Base-by-base conservation (phyloP, 2,329 filamentous ascomycete genomes). In the Ophiostoma pallidulum region DNA sequence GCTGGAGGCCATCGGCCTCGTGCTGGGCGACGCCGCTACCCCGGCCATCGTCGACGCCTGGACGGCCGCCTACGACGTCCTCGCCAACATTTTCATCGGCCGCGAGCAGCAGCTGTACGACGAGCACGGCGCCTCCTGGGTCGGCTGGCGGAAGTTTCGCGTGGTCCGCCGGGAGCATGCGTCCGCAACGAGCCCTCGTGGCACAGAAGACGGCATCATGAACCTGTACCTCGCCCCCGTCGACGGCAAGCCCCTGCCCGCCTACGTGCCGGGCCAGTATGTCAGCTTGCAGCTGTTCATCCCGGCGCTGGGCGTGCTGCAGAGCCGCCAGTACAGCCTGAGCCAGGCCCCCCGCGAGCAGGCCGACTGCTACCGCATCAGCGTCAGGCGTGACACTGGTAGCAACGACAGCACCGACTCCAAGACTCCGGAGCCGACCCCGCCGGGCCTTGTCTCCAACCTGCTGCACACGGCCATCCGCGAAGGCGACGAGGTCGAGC, bases 311-410 rank as follows among this genome's bases (percentile, higher is more conserved):
- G 74, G 75, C n/a, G 71, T 82, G 55, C 65, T 72, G 49, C 86
- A 91, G 63, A 78, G 79, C 49, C 69, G 86, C 47, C 86, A 91
- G 67, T 91, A 88, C 68, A 85, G 80, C 40, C 69, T 91, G 48
- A 84, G 78, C 58, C 79, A 85, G 56, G 70, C 66, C 3, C 69
- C 71, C 4, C 54, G 55, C 20, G 56, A 55, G n/a, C 69, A 72
- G 41, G 72, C 71, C 8, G 67, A 68, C 14, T 74, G 79, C 63
- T 86, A 86, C 64, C 77, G 86, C 47, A 80, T 91, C 65, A 84
- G 77, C 54, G 80, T 91, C 52, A 90, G 89, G 72, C 75, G 69
- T 49, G 83, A 78, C 53, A 61, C 65, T 26, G 67, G 68, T 19
- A 56, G 59, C 19, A 48, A 57, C 46, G 56, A 59, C 24, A 59